Evolutionary conservation across 2,329 filamentous ascomycete species (phyloP), one percentile per base, ranked within the genome.

Genomic region (Neonectria faginata): DNA sequence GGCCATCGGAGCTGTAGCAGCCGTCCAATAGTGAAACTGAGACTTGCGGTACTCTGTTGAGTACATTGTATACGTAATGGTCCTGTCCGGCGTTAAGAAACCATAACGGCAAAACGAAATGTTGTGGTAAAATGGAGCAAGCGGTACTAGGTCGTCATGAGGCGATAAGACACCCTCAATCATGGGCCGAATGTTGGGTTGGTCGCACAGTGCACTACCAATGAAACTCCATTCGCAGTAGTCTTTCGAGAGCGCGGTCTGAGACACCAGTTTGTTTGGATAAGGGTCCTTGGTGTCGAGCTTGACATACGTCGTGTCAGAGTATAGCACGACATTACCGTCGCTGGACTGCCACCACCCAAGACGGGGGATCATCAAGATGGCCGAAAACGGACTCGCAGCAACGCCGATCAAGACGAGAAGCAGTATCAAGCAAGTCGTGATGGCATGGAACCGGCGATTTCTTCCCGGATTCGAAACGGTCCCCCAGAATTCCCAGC

Each of bases 331-430:
- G 7, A 44, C 11, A 31, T 7, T 2, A 16, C 5, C 25, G 29
- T 58, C 10, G 39, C n/a, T 39, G 20, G 53, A 9, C 12, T 63
- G 39, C 61, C 61, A 64, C 61, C 61, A 64, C 10, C 42, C 56
- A 9, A 39, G 36, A 2, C 56, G 50, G 10, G 61, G 61, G 11
- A 64, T 60, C 50, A 64, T 64, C 10, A 45, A 20, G 8, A 64
- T 60, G 3, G 61, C 61, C 5, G 56, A 64, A 7, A 54, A 52
- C 3, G 61, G 61, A 9, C 48, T 47, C 20, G 60, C 56, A 2
- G 50, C 36, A 1, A 60, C 5, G 10, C 56, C 51, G 9, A 64
- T 22, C 1, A 55, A 27, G 6, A 42, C 12, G 9, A 60, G 31
- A 0, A 55, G 16, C 4, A 60, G 8, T 7, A 64, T 48, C 10